Percentiles rank a stretch among this genome's conserved stretches.
Conservation (phyloP, 2,329 filamentous ascomycete genomes). For the Didymella segeticola region DNA sequence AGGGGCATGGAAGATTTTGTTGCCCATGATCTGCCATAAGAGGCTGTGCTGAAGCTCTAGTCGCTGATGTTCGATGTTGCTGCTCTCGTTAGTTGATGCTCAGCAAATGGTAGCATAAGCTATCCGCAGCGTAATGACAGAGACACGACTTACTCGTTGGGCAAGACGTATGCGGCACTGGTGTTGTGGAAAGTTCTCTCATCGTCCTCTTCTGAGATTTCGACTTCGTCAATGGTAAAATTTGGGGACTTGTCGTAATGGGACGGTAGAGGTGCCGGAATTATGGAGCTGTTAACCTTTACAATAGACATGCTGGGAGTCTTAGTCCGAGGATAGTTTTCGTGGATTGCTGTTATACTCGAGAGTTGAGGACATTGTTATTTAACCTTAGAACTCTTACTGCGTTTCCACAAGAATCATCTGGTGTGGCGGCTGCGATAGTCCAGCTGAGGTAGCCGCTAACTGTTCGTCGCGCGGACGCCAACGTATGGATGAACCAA, state of each 20-base stretch:
- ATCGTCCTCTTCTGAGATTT: background rate
- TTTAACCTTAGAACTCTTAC: background rate
- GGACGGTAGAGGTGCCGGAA: background rate
- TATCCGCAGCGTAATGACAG: background rate
- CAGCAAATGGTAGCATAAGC: no score
- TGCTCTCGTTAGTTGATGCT: background rate
- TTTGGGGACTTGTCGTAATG: background rate
- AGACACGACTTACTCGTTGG: background rate
- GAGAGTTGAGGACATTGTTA: background rate
- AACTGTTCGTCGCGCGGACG: background rate
- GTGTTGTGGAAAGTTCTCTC: background rate
- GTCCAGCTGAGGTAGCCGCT: background rate
- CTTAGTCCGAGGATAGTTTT: background rate
- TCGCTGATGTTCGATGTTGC: conserved; percentile 27
- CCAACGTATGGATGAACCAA: background rate
- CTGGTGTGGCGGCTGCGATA: background rate
- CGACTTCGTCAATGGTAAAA: background rate
- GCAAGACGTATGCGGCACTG: conserved; percentile 1
- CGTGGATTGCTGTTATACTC: background rate
- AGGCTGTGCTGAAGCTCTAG: conserved; percentile 26
- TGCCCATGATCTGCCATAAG: conserved; percentile 20
- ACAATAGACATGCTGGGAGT: background rate
- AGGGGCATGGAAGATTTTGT: conserved; percentile 20
- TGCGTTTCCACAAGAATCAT: no score
- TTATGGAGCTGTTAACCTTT: background rate